Percentiles rank a stretch among this genome's conserved stretches.
Conservation (phyloP, 2,329 filamentous ascomycete genomes). For the Dryadomyces quercus-mongolicae region DNA sequence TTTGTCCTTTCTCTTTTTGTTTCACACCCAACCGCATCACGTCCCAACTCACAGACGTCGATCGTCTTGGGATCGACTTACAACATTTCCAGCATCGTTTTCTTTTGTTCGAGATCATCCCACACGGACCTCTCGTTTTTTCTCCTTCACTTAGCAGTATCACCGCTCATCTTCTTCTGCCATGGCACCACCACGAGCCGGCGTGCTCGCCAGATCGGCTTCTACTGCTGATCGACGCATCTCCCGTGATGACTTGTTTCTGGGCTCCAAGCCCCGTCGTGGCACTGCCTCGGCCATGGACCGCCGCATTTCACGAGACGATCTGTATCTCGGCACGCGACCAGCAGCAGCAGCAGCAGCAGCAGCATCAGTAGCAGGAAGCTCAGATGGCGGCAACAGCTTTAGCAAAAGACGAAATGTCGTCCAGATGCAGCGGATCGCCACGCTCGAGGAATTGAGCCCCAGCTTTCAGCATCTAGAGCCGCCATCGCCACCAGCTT, state of each 20-base stretch:
- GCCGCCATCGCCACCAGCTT: constrained; percentile 25
- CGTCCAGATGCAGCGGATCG: not conserved
- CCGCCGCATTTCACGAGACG: constrained; percentile 28
- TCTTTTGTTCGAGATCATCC: not conserved
- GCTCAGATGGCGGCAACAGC: not conserved
- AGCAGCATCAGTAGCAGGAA: not conserved
- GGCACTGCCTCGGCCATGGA: not conserved
- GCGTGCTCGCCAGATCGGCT: not conserved
- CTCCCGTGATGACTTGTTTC: constrained; percentile 29
- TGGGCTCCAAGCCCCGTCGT: constrained; percentile 10
- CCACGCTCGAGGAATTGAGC: constrained; percentile 23
- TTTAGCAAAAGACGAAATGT: not conserved
- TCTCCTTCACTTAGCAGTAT: too few relatives aligned
- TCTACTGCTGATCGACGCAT: constrained; percentile 11
- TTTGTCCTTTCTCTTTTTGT: not conserved
- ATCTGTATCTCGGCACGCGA: constrained; percentile 20
- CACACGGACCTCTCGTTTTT: too few relatives aligned
- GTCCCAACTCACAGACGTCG: constrained; percentile 20
- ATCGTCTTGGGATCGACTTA: constrained; percentile 14
- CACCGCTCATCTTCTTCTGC: not conserved
- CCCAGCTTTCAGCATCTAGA: constrained; percentile 20
- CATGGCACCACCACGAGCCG: not conserved
- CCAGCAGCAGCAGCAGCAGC: not conserved
- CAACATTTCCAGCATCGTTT: not conserved
- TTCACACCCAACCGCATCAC: constrained; percentile 19